These are phyloP conservation scores for Boletus rufocinnamomeus DNA, from an alignment of 768 basidiomycete species.

Conservation along the genomic window DNA sequence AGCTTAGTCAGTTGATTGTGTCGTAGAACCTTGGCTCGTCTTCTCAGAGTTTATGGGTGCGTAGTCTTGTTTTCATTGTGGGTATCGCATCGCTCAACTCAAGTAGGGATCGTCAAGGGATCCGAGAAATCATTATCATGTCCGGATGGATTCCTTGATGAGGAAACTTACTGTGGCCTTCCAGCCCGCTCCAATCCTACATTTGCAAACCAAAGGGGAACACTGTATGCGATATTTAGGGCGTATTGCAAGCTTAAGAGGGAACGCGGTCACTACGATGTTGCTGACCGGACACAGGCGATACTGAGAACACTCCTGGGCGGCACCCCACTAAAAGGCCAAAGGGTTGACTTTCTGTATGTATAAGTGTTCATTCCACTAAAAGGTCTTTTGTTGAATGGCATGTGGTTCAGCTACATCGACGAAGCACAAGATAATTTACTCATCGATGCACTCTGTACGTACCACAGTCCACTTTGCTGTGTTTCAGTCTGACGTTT, in stretches of 20 bases:
- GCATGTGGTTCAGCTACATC: constrained; percentile 48
- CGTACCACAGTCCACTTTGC: too few species aligned
- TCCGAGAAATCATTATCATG: constrained; percentile 52
- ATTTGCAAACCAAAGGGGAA: constrained; percentile 51
- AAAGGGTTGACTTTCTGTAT: constrained; percentile 57
- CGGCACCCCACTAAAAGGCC: constrained; percentile 36
- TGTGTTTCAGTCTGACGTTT: constrained; percentile 11
- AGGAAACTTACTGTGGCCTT: constrained; percentile 45
- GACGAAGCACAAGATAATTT: constrained; percentile 78
- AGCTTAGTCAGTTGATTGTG: background rate
- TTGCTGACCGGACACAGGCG: constrained; percentile 62
- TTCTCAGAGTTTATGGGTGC: constrained; percentile 67
- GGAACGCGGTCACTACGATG: constrained; percentile 47
- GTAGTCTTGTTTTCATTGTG: constrained; percentile 4
- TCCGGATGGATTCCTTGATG: constrained; percentile 43
- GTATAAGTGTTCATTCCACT: constrained; percentile 15
- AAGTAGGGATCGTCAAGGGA: constrained; percentile 64
- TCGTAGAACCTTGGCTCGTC: constrained; percentile 58
- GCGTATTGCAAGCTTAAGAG: constrained; percentile 51
- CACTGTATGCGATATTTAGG: constrained; percentile 55
- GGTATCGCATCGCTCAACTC: background rate
- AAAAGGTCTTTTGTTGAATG: background rate
- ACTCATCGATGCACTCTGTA: too few species aligned
- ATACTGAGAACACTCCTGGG: constrained; percentile 42
- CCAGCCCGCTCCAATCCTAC: constrained; percentile 54